phyloP scores from a whole-genome alignment of 345 rosid species.

The Eucalyptus sp. region DNA sequence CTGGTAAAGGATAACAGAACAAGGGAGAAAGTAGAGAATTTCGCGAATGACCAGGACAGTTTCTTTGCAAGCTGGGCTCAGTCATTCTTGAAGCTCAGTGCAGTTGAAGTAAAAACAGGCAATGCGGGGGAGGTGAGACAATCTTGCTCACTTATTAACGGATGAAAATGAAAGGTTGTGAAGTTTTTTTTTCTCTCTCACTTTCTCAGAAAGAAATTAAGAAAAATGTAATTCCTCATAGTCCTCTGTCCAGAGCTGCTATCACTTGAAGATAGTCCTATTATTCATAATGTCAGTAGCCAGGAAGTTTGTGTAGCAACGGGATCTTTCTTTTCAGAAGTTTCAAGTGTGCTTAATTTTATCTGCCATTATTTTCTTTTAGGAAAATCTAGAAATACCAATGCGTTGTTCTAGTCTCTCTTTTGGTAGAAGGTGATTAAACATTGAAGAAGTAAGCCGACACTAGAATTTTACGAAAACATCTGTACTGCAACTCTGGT shows the following conservation, averaged over 20 bases:
- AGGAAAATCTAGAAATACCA: neutral
- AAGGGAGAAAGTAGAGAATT: constrained; percentile 32
- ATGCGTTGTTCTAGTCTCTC: neutral
- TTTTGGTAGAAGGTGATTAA: neutral
- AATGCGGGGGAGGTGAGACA: constrained; percentile 62
- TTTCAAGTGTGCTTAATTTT: neutral
- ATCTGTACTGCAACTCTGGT: neutral
- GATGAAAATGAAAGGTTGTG: neutral
- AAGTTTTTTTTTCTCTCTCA: neutral
- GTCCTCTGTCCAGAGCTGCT: neutral
- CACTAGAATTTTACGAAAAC: neutral
- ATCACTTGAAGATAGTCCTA: neutral
- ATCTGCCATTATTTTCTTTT: neutral
- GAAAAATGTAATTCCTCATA: neutral
- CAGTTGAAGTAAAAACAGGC: constrained; percentile 49
- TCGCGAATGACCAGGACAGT: constrained; percentile 39
- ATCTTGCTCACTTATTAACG: constrained; percentile 28
- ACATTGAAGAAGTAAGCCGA: neutral
- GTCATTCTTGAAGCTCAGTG: constrained; percentile 67
- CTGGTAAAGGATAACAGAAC: constrained; percentile 42
- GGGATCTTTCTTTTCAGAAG: neutral
- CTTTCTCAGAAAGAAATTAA: neutral
- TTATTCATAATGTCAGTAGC: neutral
- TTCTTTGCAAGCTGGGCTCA: constrained; percentile 52
- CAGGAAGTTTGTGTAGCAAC: neutral